Evolutionary conservation across 2,329 filamentous ascomycete species (phyloP).

Genomic region (Monosporascus sp.): DNA sequence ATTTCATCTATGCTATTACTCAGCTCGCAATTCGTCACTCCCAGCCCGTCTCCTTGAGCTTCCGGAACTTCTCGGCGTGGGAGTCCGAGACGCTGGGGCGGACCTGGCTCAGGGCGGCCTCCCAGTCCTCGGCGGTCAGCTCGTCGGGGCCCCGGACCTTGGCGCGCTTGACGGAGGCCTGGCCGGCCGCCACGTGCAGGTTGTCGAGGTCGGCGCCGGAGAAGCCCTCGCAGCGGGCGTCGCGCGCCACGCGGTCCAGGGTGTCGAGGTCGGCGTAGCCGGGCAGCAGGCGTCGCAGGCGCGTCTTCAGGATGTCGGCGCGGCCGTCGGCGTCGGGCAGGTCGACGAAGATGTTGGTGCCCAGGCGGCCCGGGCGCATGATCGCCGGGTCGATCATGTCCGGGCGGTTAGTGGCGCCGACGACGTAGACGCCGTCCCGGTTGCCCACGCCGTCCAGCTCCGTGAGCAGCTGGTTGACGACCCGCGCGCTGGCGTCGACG

Average conservation of each 20-base stretch:
- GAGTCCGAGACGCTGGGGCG: slow-evolving; percentile 45
- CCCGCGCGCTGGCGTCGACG: slow-evolving; percentile 77
- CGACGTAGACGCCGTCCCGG: slow-evolving; percentile 83
- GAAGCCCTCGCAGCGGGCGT: slow-evolving; percentile 66
- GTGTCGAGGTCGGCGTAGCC: slow-evolving; percentile 27
- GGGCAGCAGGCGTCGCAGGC: slow-evolving; percentile 32
- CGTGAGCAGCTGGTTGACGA: slow-evolving; percentile 92
- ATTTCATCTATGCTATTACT: too few species aligned
- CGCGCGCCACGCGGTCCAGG: slow-evolving; percentile 61
- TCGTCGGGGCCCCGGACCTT: slow-evolving; percentile 16
- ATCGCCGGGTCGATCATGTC: slow-evolving; percentile 97
- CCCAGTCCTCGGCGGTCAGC: slow-evolving; percentile 44
- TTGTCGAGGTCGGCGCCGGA: slow-evolving; percentile 63
- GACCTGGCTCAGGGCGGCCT: slow-evolving; percentile 43
- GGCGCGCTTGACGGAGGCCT: slow-evolving; percentile 21
- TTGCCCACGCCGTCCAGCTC: slow-evolving; percentile 84
- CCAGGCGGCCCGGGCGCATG: slow-evolving; percentile 83
- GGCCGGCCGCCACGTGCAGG: slow-evolving; percentile 32
- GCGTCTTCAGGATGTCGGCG: slow-evolving; percentile 75
- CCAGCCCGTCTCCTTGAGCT: slow-evolving; percentile 28
- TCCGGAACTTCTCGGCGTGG: slow-evolving; percentile 37
- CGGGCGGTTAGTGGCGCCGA: slow-evolving; percentile 90
- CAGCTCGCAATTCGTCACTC: slow-evolving; percentile 8
- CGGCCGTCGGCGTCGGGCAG: slow-evolving; percentile 74
- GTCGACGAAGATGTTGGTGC: slow-evolving; percentile 84